phyloP scores from a whole-genome alignment of 106 monocot species.

The Acanthochlamys bracteata region DNA sequence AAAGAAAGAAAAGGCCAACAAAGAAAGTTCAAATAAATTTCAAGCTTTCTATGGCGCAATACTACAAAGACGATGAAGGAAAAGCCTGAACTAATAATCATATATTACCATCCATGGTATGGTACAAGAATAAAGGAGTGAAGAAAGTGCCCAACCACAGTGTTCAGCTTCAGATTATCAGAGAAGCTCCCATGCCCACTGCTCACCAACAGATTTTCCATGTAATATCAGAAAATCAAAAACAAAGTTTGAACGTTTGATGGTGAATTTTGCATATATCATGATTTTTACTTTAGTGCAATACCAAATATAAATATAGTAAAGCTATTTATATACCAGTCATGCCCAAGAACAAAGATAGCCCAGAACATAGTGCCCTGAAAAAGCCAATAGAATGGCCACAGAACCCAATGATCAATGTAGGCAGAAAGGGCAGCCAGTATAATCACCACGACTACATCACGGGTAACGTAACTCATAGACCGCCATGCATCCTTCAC shows the following conservation, averaged over 20 bases:
- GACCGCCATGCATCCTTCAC: slow-evolving; percentile 29
- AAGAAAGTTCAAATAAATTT: neutral
- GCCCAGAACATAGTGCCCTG: slow-evolving; percentile 48
- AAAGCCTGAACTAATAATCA: neutral
- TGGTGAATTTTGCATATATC: neutral
- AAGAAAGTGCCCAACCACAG: slow-evolving; percentile 58
- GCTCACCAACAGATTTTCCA: neutral
- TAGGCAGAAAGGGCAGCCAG: slow-evolving; percentile 17
- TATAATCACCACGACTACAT: slow-evolving; percentile 11
- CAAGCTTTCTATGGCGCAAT: neutral
- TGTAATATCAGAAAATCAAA: neutral
- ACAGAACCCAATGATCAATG: slow-evolving; percentile 17
- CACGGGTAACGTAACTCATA: slow-evolving; percentile 20
- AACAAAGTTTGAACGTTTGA: neutral
- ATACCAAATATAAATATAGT: neutral
- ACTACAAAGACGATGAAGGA: neutral
- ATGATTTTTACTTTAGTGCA: neutral
- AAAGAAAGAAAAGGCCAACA: neutral
- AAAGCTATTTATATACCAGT: slow-evolving; percentile 16
- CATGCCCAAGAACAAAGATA: slow-evolving; percentile 32
- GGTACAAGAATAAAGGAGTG: slow-evolving; percentile 69
- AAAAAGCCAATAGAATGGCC: slow-evolving; percentile 29
- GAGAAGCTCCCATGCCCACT: slow-evolving; percentile 97
- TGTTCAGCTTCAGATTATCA: slow-evolving; percentile 36
- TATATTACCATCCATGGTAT: slow-evolving; percentile 55